A percentile compares a stretch with the other conserved stretches of the same genome.
phyloP scores from a whole-genome alignment of 768 basidiomycete genomes.

The Pholiota molesta region DNA sequence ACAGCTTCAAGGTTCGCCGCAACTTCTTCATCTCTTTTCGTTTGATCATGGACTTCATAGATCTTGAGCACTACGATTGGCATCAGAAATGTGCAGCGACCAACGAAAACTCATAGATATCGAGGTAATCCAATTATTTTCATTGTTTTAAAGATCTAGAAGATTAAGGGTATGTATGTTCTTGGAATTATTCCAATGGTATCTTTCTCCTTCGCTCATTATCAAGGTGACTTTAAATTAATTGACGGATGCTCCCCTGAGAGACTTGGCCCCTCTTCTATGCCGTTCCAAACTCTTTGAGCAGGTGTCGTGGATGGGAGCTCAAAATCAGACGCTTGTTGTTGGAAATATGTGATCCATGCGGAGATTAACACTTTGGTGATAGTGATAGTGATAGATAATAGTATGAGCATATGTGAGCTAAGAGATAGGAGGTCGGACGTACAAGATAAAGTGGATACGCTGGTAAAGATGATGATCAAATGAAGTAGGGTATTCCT shows the following conservation, averaged over 20 bases:
- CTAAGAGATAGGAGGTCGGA: not conserved
- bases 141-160: too few relatives aligned
- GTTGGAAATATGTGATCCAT: not conserved
- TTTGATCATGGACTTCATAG: too few relatives aligned
- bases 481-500: conserved; percentile 2
- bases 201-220: not conserved
- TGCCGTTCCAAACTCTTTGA: not conserved
- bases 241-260: not conserved
- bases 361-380: not conserved
- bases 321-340: not conserved
- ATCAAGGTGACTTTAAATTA: not conserved
- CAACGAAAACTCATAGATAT: too few relatives aligned
- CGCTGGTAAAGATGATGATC: conserved; percentile 3
- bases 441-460: conserved; percentile 6
- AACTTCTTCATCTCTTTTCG: too few relatives aligned
- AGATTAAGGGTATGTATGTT: not conserved
- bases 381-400: too few relatives aligned
- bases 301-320: not conserved
- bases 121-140: too few relatives aligned
- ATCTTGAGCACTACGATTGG: too few relatives aligned
- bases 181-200: not conserved
- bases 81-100: too few relatives aligned
- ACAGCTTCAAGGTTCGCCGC: too few relatives aligned
- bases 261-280: not conserved
- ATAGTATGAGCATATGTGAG: not conserved